Evolutionary conservation across 345 rosid species (phyloP).

Genomic region (Crucihimalaya himalaica): DNA sequence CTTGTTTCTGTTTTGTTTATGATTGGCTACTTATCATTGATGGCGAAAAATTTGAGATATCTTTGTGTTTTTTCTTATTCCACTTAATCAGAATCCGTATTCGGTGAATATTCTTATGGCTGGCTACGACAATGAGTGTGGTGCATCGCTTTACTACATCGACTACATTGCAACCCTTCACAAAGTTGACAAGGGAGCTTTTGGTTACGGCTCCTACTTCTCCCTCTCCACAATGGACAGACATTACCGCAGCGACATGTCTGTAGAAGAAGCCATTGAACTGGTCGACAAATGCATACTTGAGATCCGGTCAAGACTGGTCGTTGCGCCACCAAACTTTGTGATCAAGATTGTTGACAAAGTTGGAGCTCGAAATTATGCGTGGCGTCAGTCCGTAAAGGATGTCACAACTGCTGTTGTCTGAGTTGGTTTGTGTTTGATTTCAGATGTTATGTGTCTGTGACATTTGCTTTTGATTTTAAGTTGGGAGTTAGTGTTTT

Average conservation of each 20-base stretch:
- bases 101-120: conserved; percentile 85
- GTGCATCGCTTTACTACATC: conserved; percentile 92
- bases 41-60: background rate
- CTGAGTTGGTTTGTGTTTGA: conserved; percentile 34
- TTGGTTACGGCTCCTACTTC: conserved; percentile 92
- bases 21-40: background rate
- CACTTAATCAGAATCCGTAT: conserved; percentile 70
- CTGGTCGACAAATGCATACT: conserved; percentile 87
- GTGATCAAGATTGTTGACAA: conserved; percentile 96
- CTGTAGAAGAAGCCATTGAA: conserved; percentile 78
- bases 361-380: conserved; percentile 86
- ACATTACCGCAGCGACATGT: conserved; percentile 82
- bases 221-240: conserved; percentile 93
- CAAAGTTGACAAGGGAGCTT: conserved; percentile 96
- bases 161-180: conserved; percentile 97
- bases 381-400: conserved; percentile 80
- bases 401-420: conserved; percentile 48
- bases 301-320: conserved; percentile 89
- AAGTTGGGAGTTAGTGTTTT: conserved; percentile 19
- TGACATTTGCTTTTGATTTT: conserved; percentile 19
- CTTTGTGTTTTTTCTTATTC: background rate
- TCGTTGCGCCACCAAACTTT: conserved; percentile 93
- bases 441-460: conserved; percentile 32
- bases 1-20: background rate
- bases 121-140: conserved; percentile 83